phyloP scores from a whole-genome alignment of 2,329 filamentous ascomycete species.

The Mariannaea elegans region DNA sequence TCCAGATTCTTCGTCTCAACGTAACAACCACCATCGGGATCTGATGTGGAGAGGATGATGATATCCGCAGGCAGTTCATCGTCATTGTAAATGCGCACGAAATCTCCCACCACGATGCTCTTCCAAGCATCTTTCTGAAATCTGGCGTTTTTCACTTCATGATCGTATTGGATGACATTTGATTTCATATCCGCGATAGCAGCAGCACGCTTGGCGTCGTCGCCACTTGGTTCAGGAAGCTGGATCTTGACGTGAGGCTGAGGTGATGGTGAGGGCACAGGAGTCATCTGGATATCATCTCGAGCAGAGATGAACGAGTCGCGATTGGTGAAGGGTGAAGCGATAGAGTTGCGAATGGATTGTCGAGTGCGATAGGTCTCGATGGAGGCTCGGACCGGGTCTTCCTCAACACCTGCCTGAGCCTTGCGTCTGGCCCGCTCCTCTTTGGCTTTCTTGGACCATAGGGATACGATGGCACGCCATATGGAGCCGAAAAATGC shows the following conservation, averaged over 20 bases:
- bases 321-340: constrained; percentile 63
- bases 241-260: constrained; percentile 48
- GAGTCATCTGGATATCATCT: constrained; percentile 93
- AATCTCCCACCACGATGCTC: constrained; percentile 92
- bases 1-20: constrained; percentile 98
- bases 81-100: constrained; percentile 94
- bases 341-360: constrained; percentile 49
- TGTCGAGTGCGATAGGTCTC: constrained; percentile 48
- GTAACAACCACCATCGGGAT: constrained; percentile 93
- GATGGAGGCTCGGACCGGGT: constrained; percentile 70
- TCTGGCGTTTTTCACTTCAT: constrained; percentile 73
- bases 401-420: constrained; percentile 40
- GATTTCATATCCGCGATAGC: constrained; percentile 58
- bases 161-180: constrained; percentile 76
- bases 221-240: constrained; percentile 46
- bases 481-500: constrained; percentile 64
- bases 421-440: constrained; percentile 59
- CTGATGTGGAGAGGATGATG: constrained; percentile 90
- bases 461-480: constrained; percentile 55
- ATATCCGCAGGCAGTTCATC: constrained; percentile 95
- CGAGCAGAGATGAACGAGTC: constrained; percentile 63
- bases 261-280: constrained; percentile 83
- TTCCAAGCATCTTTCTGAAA: constrained; percentile 98
- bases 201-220: constrained; percentile 45
- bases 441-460: constrained; percentile 60